Evolutionary conservation across 176 grass and related monocot genomes (phyloP).

Genomic region (Canna indica): DNA sequence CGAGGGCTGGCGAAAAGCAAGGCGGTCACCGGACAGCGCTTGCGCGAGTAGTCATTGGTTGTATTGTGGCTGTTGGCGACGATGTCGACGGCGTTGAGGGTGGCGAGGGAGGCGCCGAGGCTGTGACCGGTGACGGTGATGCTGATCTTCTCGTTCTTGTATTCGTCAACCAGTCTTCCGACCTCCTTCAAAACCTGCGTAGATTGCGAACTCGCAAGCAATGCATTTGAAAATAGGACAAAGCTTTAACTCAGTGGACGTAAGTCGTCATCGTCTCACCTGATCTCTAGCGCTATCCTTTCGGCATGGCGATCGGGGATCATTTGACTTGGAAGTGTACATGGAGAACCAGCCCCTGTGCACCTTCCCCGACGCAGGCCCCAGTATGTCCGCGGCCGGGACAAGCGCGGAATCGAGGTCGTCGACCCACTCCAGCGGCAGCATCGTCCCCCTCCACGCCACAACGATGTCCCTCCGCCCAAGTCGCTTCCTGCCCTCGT

Average conservation of each 20-base stretch:
- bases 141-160: conserved; percentile 62
- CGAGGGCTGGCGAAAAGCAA: conserved; percentile 61
- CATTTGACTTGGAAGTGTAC: background rate
- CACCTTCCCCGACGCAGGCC: background rate
- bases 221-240: too few relatives aligned
- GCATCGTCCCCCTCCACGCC: background rate
- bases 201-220: too few relatives aligned
- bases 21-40: conserved; percentile 32
- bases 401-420: background rate
- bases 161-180: conserved; percentile 41
- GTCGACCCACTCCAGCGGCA: background rate
- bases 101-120: conserved; percentile 62
- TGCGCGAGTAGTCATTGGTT: background rate
- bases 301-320: background rate
- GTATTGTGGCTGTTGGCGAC: conserved; percentile 46
- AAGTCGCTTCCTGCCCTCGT: background rate
- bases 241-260: background rate
- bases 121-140: conserved; percentile 88
- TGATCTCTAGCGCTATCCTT: background rate
- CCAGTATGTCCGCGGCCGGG: background rate
- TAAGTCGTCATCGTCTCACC: background rate
- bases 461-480: conserved; percentile 1
- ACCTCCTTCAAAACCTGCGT: conserved; percentile 65
- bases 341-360: background rate
- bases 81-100: conserved; percentile 61